Evolutionary conservation across 108 stramenopile species (phyloP).

Genomic region (Poteriospumella lacustris): DNA sequence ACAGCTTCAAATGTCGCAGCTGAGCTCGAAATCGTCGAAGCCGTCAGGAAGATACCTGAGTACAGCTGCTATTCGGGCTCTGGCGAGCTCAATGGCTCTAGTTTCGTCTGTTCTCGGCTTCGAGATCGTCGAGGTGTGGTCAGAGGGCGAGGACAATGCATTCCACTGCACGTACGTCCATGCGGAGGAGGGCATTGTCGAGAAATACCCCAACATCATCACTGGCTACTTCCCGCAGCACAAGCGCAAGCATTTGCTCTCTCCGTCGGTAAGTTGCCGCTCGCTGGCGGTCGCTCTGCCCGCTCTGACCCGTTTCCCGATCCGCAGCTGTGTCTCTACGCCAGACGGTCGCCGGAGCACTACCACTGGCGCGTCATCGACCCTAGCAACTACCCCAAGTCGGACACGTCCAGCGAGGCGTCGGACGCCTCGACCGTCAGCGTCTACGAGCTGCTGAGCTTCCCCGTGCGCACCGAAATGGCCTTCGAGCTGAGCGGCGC

Average conservation of each 20-base stretch:
- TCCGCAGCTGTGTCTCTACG: neutral
- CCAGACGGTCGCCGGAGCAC: neutral
- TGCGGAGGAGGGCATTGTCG: neutral
- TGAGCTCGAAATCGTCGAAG: too few species aligned
- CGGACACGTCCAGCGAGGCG: too few species aligned
- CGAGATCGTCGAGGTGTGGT: neutral
- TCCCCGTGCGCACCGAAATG: neutral
- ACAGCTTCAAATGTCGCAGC: too few species aligned
- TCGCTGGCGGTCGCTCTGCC: neutral
- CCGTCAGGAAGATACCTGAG: neutral
- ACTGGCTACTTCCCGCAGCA: neutral
- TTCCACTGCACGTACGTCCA: constrained; percentile 6
- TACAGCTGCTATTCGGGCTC: neutral
- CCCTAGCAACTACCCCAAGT: too few species aligned
- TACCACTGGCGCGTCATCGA: neutral
- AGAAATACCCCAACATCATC: constrained; percentile 11
- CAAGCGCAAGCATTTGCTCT: constrained; percentile 2
- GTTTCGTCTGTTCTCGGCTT: neutral
- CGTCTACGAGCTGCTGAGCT: neutral
- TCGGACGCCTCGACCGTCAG: too few species aligned
- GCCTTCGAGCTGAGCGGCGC: neutral
- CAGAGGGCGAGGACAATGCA: neutral
- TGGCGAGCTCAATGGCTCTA: neutral
- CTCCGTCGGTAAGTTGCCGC: neutral
- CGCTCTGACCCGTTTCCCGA: neutral